Percentiles rank a stretch among this genome's conserved stretches.
These are phyloP conservation scores for Albifimbria verrucaria DNA, from an alignment of 2,329 filamentous ascomycete species.

Conservation along the genomic window DNA sequence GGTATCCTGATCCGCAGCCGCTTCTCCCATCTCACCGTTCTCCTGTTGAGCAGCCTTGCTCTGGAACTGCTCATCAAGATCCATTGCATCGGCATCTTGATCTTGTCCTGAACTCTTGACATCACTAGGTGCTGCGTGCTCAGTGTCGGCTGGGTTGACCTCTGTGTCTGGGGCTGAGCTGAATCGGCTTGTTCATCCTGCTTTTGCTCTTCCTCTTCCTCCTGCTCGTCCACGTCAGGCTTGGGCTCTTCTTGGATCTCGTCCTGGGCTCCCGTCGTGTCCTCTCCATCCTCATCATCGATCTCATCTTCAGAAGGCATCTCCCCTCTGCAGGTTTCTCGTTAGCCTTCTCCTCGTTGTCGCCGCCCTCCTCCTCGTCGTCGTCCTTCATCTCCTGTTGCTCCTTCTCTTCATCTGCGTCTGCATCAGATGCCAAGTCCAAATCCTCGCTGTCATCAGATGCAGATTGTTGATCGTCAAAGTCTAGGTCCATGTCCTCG, in stretches of 20 bases:
- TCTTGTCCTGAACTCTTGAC: conserved; percentile 63
- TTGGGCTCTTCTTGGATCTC: conserved; percentile 46
- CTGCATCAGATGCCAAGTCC: conserved; percentile 54
- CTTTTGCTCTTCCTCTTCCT: conserved; percentile 50
- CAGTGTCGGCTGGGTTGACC: conserved; percentile 49
- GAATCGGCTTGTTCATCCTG: conserved; percentile 44
- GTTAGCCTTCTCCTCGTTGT: conserved; percentile 36
- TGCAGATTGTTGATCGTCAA: conserved; percentile 63
- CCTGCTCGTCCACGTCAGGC: conserved; percentile 46
- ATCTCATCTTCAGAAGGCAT: conserved; percentile 51
- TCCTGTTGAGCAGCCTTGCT: conserved; percentile 62
- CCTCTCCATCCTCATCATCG: conserved; percentile 52
- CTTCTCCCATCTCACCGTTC: conserved; percentile 63
- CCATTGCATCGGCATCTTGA: conserved; percentile 59
- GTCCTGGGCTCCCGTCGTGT: conserved; percentile 28
- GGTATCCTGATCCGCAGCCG: conserved; percentile 60
- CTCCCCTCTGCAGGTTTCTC: conserved; percentile 32
- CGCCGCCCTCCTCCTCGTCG: conserved; percentile 32
- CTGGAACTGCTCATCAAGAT: conserved; percentile 60
- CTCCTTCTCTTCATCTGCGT: conserved; percentile 37
- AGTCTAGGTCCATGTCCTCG: conserved; percentile 82
- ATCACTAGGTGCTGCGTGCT: conserved; percentile 63
- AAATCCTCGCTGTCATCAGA: conserved; percentile 56
- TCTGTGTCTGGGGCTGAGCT: conserved; percentile 41
- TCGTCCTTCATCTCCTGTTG: conserved; percentile 35